Percentiles rank a stretch among this genome's conserved stretches.
phyloP scores from a whole-genome alignment of 1,139 yeast genomes.

The Yamadazyma blattariae region DNA sequence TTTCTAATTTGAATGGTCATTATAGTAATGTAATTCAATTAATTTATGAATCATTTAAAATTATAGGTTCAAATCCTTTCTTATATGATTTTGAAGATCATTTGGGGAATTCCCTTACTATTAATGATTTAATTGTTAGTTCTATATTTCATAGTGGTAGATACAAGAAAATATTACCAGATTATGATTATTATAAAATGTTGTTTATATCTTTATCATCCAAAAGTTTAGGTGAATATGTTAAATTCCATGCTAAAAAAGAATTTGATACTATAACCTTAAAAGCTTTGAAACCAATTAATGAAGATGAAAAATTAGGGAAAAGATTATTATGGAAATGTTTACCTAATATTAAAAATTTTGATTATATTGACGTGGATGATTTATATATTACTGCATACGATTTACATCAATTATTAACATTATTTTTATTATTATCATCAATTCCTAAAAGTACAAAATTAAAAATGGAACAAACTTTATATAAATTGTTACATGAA shows the following conservation, averaged over 20 bases:
- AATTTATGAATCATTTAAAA: constrained; percentile 23
- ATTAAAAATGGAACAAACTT: constrained; percentile 16
- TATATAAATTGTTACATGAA: constrained; percentile 10
- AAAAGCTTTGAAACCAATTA: constrained; percentile 1
- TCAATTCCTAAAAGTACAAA: constrained; percentile 24
- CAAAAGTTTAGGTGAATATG: constrained; percentile 1
- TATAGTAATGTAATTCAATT: constrained; percentile 13
- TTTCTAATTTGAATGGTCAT: constrained; percentile 3
- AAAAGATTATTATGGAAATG: constrained; percentile 8
- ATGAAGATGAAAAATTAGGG: constrained; percentile 1
- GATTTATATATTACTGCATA: constrained; percentile 30
- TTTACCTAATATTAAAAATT: constrained; percentile 15
- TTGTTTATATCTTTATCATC: constrained; percentile 22
- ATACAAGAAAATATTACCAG: constrained; percentile 17
- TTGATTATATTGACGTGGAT: constrained; percentile 29
- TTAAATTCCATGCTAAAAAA: constrained; percentile 5
- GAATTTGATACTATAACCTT: neutral
- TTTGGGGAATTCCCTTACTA: constrained; percentile 14
- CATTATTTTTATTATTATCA: constrained; percentile 38
- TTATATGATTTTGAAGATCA: constrained; percentile 14
- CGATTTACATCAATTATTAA: constrained; percentile 34
- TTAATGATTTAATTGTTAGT: constrained; percentile 25
- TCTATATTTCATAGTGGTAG: constrained; percentile 26
- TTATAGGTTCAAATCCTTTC: constrained; percentile 33
- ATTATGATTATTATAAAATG: constrained; percentile 23